Base-by-base conservation (phyloP, 1,284 basidiomycete genomes). In the Sanghuangporus sanghuang region DNA sequence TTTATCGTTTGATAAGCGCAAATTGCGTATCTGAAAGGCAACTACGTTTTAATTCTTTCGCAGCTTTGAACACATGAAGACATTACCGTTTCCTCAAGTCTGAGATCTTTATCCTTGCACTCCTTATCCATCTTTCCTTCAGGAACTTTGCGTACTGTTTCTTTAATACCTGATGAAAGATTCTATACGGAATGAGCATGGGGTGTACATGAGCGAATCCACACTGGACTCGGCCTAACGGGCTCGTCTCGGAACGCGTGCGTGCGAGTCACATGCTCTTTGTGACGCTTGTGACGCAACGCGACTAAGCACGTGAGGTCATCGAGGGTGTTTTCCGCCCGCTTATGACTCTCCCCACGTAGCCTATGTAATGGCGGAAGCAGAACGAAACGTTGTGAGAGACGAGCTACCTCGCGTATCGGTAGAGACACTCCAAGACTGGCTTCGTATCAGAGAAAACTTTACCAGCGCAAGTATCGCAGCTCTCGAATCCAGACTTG, bases 381-480 rank as follows among this genome's bases (percentile, higher is more conserved):
- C 40, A 11, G 40, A 39, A 23, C 57, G 27, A 14, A 54, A 12
- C 27, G 56, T 40, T 40, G 56, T 49, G 36, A 32, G 83, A 36
- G 85, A 87, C 71, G 87, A 89, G 60, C 72, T 86, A 35, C 81
- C 82, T 7, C 83, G 87, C 44, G 79, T 90, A 23, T 86, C 86
- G 16, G 76, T 90, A 21, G 85, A 85, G 63, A 80, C 81, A 4
- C 73, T 85, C 11, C 77, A 82, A 40, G 85, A 87, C 69, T 90
- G 86, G 87, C 76, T 79, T 62, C 78, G 80, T 32, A 78, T 89
- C 59, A 81, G 82, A 66, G 68, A 72, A 48, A 82, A 81, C 69
- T 83, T 85, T 67, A 78, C 74, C 49, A 69, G 73, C 12, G 77
- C 82, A 16, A 76, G 81, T 2, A 63, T 81, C 11, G 71, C 74